Percentiles rank a stretch among this genome's conserved stretches.
These are phyloP conservation scores for Malassezia slooffiae DNA, from an alignment of 1,284 basidiomycete genomes.

Conservation along the genomic window DNA sequence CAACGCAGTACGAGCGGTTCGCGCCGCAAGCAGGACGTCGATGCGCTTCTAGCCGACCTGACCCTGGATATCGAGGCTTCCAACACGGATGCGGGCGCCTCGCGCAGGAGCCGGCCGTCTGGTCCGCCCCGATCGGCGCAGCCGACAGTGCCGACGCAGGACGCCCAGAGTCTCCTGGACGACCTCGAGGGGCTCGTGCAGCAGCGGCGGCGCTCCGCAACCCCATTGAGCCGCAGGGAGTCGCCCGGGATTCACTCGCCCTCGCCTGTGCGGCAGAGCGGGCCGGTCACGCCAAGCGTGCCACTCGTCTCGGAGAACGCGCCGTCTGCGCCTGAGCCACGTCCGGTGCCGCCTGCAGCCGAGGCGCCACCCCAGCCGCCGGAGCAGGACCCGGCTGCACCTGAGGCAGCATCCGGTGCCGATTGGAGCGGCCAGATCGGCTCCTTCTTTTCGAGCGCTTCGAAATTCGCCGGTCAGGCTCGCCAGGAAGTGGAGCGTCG, in stretches of 20 bases:
- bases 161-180: constrained; percentile 43
- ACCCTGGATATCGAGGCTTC: constrained; percentile 23
- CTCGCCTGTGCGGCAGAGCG: no score
- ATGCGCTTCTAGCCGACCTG: constrained; percentile 41
- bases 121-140: no score
- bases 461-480: constrained; percentile 41
- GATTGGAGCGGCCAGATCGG: constrained; percentile 60
- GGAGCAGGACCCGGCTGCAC: constrained; percentile 30
- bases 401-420: constrained; percentile 62
- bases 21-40: constrained; percentile 24
- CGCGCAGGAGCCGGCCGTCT: constrained; percentile 8
- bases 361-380: neutral
- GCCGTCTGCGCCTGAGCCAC: neutral
- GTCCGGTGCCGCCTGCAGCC: no score
- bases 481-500: constrained; percentile 39
- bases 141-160: constrained; percentile 14
- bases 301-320: neutral
- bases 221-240: constrained; percentile 5
- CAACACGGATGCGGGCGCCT: neutral
- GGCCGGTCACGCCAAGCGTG: neutral
- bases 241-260: no score
- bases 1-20: neutral
- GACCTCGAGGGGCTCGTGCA: constrained; percentile 44
- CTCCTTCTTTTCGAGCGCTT: constrained; percentile 51
- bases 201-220: constrained; percentile 23